Evolutionary conservation across 2,329 filamentous ascomycete genomes (phyloP), one percentile per base, ranked within the genome.

Genomic region (Xylariales sp.): DNA sequence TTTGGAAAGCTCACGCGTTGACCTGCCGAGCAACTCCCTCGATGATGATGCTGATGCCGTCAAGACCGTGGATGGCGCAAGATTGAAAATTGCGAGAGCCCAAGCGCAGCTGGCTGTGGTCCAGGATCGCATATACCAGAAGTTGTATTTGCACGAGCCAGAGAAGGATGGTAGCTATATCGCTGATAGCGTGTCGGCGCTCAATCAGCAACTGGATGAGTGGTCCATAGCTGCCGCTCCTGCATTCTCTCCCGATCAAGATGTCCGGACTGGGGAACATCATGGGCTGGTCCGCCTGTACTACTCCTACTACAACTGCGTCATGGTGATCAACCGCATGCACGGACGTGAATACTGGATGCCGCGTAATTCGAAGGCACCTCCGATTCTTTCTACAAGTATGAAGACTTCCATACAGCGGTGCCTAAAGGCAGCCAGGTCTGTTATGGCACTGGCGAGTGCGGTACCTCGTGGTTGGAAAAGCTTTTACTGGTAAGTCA

Each of bases 271-370:
- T 15, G 33, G 21, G 5, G 33, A 35, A 5, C 33, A 35, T 27
- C 19, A 18, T 15, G 19, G 19, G 10, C 19, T 35, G 33, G 11
- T 35, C 16, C 33, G 33, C n/a, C 18, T 35, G 14, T 27, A 35
- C 14, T 35, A 27, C 19, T 35, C 33, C 4, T 35, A 35, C 21
- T 35, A 35, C 19, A 35, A 25, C 15, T 35, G 33, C 14, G 33
- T 25, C 8, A 21, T 35, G 17, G 18, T 24, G 6, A 25, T 25
- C 14, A n/a, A 35, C 27, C 33, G 33, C 10, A 14, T 23, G n/a
- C 21, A 23, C 20, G 19, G 18, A 6, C 19, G 33, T 17, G 13
- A 35, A 15, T 35, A 35, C 21, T 35, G 33, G 33, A 10, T 25
- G 14, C 14, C 33, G 12, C 10, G 15, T 6, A 27, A 21, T 2